phyloP scores from a whole-genome alignment of 2,329 filamentous ascomycete genomes.

The Claviceps capensis region DNA sequence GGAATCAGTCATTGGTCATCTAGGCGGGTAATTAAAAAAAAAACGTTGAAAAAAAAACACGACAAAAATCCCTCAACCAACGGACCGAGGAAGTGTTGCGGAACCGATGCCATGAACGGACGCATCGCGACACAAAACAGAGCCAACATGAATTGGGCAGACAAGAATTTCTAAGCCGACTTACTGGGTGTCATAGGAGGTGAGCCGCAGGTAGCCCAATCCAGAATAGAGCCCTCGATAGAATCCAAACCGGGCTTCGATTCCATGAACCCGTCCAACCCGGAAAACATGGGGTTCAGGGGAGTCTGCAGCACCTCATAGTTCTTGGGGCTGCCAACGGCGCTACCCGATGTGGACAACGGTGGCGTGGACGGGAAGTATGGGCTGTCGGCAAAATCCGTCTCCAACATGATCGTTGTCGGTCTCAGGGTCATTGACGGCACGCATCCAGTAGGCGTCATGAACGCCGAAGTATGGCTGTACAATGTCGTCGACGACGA shows the following conservation, averaged over 20 bases:
- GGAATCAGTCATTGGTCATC: constrained; percentile 21
- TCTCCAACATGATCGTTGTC: constrained; percentile 67
- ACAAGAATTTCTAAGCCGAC: constrained; percentile 21
- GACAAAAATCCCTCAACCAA: not conserved
- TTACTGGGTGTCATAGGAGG: constrained; percentile 85
- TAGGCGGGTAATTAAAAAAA: not conserved
- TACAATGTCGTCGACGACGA: constrained; percentile 42
- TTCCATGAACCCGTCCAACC: constrained; percentile 48
- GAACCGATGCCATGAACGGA: not conserved
- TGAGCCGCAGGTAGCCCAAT: constrained; percentile 66
- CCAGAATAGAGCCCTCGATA: constrained; percentile 59
- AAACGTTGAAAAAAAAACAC: not conserved
- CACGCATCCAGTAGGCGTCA: constrained; percentile 67
- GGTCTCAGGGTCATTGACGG: constrained; percentile 37
- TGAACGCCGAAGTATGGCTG: constrained; percentile 43
- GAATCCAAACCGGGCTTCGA: constrained; percentile 61
- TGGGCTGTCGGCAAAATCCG: constrained; percentile 54
- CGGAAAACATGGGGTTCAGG: constrained; percentile 64
- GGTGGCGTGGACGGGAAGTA: constrained; percentile 79
- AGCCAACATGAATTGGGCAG: not conserved
- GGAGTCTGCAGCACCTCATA: constrained; percentile 72
- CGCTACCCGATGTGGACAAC: constrained; percentile 72
- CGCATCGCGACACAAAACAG: not conserved
- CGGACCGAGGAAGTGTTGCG: not conserved
- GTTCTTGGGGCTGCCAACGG: constrained; percentile 71